Evolutionary conservation across 2,329 filamentous ascomycete species (phyloP).

Genomic region (Fusarium musae): DNA sequence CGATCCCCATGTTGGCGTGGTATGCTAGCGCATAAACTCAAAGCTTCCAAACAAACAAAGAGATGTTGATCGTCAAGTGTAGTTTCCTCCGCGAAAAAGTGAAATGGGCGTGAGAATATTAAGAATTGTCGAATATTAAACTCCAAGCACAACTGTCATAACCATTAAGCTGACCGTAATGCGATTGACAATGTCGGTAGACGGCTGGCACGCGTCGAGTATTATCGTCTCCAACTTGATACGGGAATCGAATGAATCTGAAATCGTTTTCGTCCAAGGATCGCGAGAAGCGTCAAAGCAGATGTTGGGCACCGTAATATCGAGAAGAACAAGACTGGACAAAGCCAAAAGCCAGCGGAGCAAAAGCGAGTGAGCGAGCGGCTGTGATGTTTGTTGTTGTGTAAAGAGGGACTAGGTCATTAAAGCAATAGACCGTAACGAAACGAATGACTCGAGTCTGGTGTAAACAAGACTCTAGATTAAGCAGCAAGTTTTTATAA

Average conservation of each 20-base stretch:
- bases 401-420: conserved; percentile 41
- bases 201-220: conserved; percentile 12
- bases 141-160: conserved; percentile 30
- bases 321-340: conserved; percentile 9
- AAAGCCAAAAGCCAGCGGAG: conserved; percentile 37
- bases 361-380: conserved; percentile 30
- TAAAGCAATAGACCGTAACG: conserved; percentile 37
- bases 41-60: conserved; percentile 19
- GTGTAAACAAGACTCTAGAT: conserved; percentile 37
- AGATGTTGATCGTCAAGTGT: conserved; percentile 12
- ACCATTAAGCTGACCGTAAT: conserved; percentile 36
- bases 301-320: conserved; percentile 14
- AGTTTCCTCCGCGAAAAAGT: conserved; percentile 21
- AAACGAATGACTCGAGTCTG: conserved; percentile 40
- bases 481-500: conserved; percentile 40
- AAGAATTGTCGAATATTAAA: conserved; percentile 35
- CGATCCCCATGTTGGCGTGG: conserved; percentile 36
- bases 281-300: conserved; percentile 28
- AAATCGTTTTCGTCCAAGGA: conserved; percentile 39
- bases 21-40: conserved; percentile 21
- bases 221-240: conserved; percentile 29
- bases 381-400: conserved; percentile 33
- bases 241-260: conserved; percentile 20
- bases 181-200: conserved; percentile 16
- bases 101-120: conserved; percentile 29